Evolutionary conservation across 176 grass and related monocot species (phyloP).

Genomic region (Triticum turgidum): DNA sequence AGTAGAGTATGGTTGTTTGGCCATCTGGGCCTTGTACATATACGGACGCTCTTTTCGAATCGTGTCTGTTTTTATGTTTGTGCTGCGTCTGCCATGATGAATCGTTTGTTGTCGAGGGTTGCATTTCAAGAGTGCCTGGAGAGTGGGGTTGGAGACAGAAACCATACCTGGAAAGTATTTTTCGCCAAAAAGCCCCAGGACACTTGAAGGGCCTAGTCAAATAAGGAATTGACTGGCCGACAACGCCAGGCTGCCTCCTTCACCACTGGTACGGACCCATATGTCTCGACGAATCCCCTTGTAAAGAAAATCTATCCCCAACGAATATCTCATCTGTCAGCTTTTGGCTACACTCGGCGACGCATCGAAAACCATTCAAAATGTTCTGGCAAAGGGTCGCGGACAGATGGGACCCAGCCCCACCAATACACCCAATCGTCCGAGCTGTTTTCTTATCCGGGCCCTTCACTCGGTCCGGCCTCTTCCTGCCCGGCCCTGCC

Average conservation of each 20-base stretch:
- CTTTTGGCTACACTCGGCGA: not conserved
- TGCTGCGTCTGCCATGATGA: not conserved
- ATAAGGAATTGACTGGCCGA: not conserved
- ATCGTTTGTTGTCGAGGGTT: not conserved
- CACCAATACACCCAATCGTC: not conserved
- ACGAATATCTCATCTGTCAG: slow-evolving; percentile 3
- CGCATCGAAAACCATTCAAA: not conserved
- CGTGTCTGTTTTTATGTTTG: not conserved
- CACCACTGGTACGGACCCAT: not conserved
- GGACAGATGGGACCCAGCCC: not conserved
- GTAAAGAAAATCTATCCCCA: not conserved
- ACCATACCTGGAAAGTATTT: not conserved
- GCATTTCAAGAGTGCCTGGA: not conserved
- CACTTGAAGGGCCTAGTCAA: not conserved
- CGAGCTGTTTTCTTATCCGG: not conserved
- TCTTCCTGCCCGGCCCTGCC: not conserved
- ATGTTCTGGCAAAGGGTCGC: not conserved
- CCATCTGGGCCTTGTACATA: not conserved
- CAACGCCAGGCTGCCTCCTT: not conserved
- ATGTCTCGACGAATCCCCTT: not conserved
- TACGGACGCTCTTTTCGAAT: not conserved
- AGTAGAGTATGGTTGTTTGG: not conserved
- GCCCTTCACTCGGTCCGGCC: not conserved
- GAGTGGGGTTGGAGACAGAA: not conserved
- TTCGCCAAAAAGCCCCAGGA: not conserved